These are phyloP conservation scores for Lichtheimia ramosa DNA, from an alignment of 371 early-diverging fungal species.

Conservation along the genomic window DNA sequence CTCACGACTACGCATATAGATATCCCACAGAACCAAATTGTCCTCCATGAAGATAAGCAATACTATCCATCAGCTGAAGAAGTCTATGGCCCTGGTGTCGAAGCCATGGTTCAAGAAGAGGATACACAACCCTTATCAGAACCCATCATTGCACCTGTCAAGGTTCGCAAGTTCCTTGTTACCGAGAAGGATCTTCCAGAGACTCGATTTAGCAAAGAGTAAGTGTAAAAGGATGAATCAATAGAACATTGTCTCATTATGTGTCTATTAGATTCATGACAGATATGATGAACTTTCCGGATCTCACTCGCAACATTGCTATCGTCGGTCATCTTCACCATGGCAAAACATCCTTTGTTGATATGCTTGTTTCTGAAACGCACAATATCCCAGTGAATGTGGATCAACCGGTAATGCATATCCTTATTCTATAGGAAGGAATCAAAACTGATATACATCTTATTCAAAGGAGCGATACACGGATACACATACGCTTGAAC, in stretches of 20 bases:
- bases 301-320: conserved; percentile 85
- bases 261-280: conserved; percentile 70
- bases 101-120: conserved; percentile 95
- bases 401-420: conserved; percentile 48
- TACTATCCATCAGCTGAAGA: conserved; percentile 97
- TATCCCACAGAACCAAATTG: conserved; percentile 75
- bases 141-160: conserved; percentile 93
- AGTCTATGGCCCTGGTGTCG: conserved; percentile 96
- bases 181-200: conserved; percentile 82
- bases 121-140: conserved; percentile 95
- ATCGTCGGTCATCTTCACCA: conserved; percentile 96
- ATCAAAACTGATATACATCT: background rate
- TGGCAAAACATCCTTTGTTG: conserved; percentile 94
- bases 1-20: conserved; percentile 21
- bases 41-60: conserved; percentile 96
- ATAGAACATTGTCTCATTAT: too few species aligned
- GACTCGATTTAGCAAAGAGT: conserved; percentile 89
- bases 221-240: conserved; percentile 6
- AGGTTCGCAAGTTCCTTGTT: conserved; percentile 83
- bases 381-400: conserved; percentile 69
- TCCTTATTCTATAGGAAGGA: background rate
- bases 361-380: conserved; percentile 89
- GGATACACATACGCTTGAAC: conserved; percentile 90
- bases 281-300: conserved; percentile 82
- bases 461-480: conserved; percentile 74